A percentile compares a stretch with the other conserved stretches of the same genome.
phyloP scores from a whole-genome alignment of 106 monocot genomes.

The Allium cepa region DNA sequence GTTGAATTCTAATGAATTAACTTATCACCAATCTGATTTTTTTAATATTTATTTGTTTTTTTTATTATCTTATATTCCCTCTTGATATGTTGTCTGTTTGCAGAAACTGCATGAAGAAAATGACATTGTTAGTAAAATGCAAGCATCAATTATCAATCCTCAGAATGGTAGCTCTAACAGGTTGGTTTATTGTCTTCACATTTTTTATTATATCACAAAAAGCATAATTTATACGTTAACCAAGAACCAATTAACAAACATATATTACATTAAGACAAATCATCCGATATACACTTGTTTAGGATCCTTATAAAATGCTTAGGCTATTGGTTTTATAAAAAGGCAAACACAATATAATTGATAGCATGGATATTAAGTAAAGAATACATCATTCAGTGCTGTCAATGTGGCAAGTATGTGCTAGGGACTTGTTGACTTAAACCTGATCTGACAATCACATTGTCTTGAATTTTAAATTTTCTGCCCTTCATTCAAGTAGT shows the following conservation, averaged over 20 bases:
- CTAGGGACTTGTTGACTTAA: no score
- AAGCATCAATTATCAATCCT: conserved; percentile 20
- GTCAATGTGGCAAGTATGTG: not conserved
- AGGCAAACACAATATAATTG: not conserved
- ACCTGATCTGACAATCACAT: no score
- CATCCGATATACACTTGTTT: not conserved
- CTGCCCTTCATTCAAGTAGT: no score
- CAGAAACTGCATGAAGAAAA: conserved; percentile 86
- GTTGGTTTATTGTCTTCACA: conserved; percentile 19
- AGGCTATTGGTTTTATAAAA: not conserved
- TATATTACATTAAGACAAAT: not conserved
- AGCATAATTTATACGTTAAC: not conserved
- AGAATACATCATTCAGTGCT: not conserved
- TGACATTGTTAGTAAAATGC: conserved; percentile 19
- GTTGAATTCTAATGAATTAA: conserved; percentile 6
- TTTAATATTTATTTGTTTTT: not conserved
- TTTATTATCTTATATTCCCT: not conserved
- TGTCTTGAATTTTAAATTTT: no score
- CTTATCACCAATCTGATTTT: not conserved
- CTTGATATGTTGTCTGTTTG: conserved; percentile 14
- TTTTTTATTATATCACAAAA: not conserved
- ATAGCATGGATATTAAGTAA: not conserved
- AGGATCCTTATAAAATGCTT: not conserved
- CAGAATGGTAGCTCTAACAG: conserved; percentile 33
- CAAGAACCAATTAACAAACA: not conserved